Percentiles rank a stretch among this genome's conserved stretches.
Evolutionary conservation across 306 rosid species (phyloP).

Genomic region (Malus orientalis): DNA sequence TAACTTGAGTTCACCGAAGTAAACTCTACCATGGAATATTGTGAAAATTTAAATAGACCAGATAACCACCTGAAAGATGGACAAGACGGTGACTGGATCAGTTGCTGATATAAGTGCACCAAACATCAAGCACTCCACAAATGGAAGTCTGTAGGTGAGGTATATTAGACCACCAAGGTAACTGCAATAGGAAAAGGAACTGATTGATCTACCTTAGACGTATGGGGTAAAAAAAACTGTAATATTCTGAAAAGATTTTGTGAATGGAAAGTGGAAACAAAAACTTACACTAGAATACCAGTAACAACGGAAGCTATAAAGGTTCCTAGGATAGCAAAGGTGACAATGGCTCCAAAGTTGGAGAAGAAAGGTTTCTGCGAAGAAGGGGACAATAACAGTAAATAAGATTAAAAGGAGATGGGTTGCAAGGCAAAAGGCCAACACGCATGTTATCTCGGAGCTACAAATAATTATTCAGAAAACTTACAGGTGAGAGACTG

Average conservation of each 20-base stretch:
- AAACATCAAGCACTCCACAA: slow-evolving; percentile 97
- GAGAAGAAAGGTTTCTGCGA: slow-evolving; percentile 94
- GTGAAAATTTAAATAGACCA: not conserved
- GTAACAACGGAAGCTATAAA: slow-evolving; percentile 83
- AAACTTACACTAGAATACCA: slow-evolving; percentile 79
- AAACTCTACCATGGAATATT: slow-evolving; percentile 1
- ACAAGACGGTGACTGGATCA: slow-evolving; percentile 92
- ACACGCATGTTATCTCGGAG: not conserved
- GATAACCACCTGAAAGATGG: slow-evolving; percentile 84
- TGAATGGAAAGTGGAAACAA: not conserved
- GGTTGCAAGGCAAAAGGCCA: not conserved
- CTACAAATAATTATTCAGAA: not conserved
- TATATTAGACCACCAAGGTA: slow-evolving; percentile 85
- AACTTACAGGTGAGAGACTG: slow-evolving; percentile 93
- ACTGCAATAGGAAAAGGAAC: slow-evolving; percentile 40
- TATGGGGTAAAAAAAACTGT: not conserved
- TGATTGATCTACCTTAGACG: not conserved
- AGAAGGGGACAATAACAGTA: slow-evolving; percentile 8
- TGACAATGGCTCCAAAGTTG: slow-evolving; percentile 96
- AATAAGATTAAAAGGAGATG: not conserved
- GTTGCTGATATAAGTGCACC: slow-evolving; percentile 99
- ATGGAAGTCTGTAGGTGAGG: slow-evolving; percentile 90
- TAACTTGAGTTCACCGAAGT: not conserved
- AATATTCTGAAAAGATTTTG: not conserved
- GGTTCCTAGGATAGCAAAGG: slow-evolving; percentile 88